Evolutionary conservation across 192 early-diverging fungal genomes (phyloP).

Genomic region (Backusella liffmaniae): DNA sequence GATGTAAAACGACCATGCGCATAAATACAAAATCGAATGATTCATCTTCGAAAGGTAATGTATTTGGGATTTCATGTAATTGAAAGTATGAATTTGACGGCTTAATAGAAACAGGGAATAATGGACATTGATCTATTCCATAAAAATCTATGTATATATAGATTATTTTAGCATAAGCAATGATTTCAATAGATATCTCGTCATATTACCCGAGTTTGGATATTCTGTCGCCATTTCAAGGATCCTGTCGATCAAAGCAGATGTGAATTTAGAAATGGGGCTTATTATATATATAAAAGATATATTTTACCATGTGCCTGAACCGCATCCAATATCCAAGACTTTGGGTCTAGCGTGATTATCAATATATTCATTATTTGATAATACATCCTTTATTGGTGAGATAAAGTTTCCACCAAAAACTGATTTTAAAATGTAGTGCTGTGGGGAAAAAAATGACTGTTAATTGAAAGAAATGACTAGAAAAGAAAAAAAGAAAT

Average conservation of each 20-base stretch:
- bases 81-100: constrained; percentile 35
- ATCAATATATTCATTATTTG: not conserved
- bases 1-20: constrained; percentile 8
- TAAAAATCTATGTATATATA: constrained; percentile 16
- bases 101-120: constrained; percentile 28
- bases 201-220: constrained; percentile 18
- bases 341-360: not conserved
- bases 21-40: constrained; percentile 21
- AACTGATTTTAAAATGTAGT: constrained; percentile 21
- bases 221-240: constrained; percentile 39
- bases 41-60: constrained; percentile 4
- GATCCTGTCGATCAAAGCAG: constrained; percentile 1
- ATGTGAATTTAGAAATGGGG: not conserved
- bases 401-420: constrained; percentile 22
- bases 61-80: not conserved
- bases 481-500: not conserved
- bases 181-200: not conserved
- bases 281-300: not conserved
- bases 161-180: not conserved
- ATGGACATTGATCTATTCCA: constrained; percentile 33
- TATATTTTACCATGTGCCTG: not conserved
- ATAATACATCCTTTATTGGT: constrained; percentile 6
- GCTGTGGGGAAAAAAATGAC: constrained; percentile 3
- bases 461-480: not conserved
- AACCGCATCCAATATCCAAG: constrained; percentile 19